Evolutionary conservation across 2,329 filamentous ascomycete species (phyloP).

Genomic region (Sporothrix globosa): DNA sequence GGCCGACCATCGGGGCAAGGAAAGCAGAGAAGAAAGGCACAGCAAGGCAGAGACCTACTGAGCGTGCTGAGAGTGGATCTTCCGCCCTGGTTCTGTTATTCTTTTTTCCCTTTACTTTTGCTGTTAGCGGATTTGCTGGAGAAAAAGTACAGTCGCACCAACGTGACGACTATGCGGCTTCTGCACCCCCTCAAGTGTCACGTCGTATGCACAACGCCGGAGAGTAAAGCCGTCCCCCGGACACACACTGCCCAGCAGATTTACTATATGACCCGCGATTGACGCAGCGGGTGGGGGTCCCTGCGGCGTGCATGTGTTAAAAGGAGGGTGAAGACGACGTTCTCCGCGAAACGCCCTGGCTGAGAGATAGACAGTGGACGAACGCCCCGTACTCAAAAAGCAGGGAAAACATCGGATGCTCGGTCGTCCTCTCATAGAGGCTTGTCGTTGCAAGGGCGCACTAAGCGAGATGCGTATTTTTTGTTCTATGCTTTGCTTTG

Average conservation of each 20-base stretch:
- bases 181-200: background rate
- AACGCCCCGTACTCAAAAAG: background rate
- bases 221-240: background rate
- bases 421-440: background rate
- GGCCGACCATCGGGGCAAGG: slow-evolving; percentile 1
- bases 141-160: background rate
- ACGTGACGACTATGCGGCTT: background rate
- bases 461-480: background rate
- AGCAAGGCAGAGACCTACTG: background rate
- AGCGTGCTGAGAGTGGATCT: slow-evolving; percentile 4
- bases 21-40: background rate
- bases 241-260: background rate
- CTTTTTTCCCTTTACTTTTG: too few species aligned
- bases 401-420: background rate
- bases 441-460: slow-evolving; percentile 17
- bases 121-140: slow-evolving; percentile 27
- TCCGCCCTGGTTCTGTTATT: background rate
- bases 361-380: background rate
- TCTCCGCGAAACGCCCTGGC: background rate
- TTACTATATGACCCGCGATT: slow-evolving; percentile 24
- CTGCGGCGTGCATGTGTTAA: background rate
- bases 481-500: too few species aligned
- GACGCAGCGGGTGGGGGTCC: slow-evolving; percentile 1
- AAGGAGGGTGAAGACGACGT: background rate
- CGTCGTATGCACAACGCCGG: background rate